Conservation (phyloP, 148 eudicot species). For the Vaccinium darrowii region DNA sequence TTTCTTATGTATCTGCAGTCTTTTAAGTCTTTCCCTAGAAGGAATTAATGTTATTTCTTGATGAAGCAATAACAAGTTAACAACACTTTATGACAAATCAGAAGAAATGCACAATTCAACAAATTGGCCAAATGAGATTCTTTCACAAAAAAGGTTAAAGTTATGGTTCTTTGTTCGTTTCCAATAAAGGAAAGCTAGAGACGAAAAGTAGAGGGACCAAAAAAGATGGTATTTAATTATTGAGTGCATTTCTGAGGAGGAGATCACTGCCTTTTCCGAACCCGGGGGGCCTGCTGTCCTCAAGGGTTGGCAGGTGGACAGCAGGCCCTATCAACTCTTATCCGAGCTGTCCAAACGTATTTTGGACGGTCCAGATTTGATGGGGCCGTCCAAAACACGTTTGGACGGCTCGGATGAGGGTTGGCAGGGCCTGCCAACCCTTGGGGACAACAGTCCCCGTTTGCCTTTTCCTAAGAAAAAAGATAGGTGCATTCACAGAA, state of each 20-base stretch:
- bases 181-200: conserved; percentile 13
- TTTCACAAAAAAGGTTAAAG: not conserved
- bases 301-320: too few relatives aligned
- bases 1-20: not conserved
- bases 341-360: too few relatives aligned
- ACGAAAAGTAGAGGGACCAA: not conserved
- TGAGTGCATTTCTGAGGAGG: conserved; percentile 25
- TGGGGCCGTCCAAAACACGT: too few relatives aligned
- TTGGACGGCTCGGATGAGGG: too few relatives aligned
- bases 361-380: too few relatives aligned
- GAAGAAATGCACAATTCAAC: not conserved
- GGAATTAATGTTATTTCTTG: not conserved
- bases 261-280: conserved; percentile 19
- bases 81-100: not conserved
- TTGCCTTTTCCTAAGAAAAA: not conserved
- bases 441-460: too few relatives aligned
- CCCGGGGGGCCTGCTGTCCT: too few relatives aligned
- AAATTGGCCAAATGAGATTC: not conserved
- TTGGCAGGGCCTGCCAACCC: too few relatives aligned
- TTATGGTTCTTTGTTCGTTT: conserved; percentile 1
- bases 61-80: not conserved
- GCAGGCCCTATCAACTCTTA: too few relatives aligned
- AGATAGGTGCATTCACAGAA: not conserved
- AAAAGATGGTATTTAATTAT: not conserved
- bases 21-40: not conserved